Base-by-base conservation (phyloP, 345 rosid species). In the Arabis alpina region DNA sequence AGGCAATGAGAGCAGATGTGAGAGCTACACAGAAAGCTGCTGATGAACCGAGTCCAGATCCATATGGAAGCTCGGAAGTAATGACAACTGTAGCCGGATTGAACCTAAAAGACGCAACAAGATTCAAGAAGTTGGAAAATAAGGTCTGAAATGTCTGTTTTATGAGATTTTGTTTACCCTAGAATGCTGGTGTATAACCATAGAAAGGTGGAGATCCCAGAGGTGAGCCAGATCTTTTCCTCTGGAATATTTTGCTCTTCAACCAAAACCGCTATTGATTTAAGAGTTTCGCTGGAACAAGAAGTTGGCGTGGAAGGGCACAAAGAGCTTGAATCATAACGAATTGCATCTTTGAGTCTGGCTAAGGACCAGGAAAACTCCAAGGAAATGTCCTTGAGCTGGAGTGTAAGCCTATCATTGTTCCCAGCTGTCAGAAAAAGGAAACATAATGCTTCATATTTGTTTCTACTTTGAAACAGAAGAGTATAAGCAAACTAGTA, bases 1-100 rank as follows among this genome's bases (percentile, higher is more conserved):
- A 76, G n/a, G 87, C 79, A 36, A 88, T 84, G 13, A 92, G 78
- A 72, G 86, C 83, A 70, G 93, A 91, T 8, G 98, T 73, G 66
- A 94, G 86, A 28, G 98, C 80, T 73, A 89, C 99, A 73, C 86
- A 83, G 15, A 82, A 82, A 62, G 98, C 82, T 55, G 97, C 99
- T 37, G 99, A 94, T 61, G 98, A 94, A 63, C 99, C 99, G 3
- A 94, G 88, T 64, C 98, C 96, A 24, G 97, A 82, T 64, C 99
- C 95, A 9, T 88, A 51, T 3, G 99, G 98, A 66, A 94, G 97
- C 45, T 92, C 93, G 6, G 98, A 89, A 58, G 77, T 83, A 73
- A 91, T 78, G 66, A 80, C 56, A 12, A 87, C 88, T 10, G 82
- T 82, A 28, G 87, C 99, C 60, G 99, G 93, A 67, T 78, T 88